Conservation (phyloP, 1,284 basidiomycete species). For the Rhodotorula sp. region DNA sequence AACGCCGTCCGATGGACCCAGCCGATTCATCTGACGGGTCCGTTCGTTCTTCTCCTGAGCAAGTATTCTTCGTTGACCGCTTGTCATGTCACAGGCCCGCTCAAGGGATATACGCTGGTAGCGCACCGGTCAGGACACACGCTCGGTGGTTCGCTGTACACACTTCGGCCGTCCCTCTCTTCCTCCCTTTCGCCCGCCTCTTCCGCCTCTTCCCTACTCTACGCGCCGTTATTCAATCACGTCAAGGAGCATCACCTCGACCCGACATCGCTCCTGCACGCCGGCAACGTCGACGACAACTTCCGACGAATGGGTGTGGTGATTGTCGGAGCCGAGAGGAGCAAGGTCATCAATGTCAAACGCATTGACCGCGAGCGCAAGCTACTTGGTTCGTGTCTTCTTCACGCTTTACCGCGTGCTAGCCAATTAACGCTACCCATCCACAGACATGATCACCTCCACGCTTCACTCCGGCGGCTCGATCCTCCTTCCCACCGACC, state of each 20-base stretch:
- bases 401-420: not conserved
- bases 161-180: constrained; percentile 64
- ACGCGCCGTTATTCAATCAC: constrained; percentile 96
- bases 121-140: constrained; percentile 96
- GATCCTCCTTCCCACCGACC: constrained; percentile 81
- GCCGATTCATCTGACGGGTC: constrained; percentile 90
- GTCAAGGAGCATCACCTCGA: constrained; percentile 95
- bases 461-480: constrained; percentile 75
- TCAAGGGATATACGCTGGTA: constrained; percentile 88
- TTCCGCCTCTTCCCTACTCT: constrained; percentile 90
- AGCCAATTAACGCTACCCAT: no score
- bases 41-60: constrained; percentile 39
- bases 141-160: constrained; percentile 97
- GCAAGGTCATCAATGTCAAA: constrained; percentile 76
- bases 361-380: constrained; percentile 88
- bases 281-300: constrained; percentile 66
- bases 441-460: constrained; percentile 76
- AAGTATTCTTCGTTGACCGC: not conserved
- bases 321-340: constrained; percentile 88
- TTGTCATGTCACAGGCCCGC: constrained; percentile 63
- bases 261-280: constrained; percentile 76
- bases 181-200: constrained; percentile 62
- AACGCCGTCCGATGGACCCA: constrained; percentile 93
- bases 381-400: constrained; percentile 66
- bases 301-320: constrained; percentile 85